Conservation (phyloP, 2,329 filamentous ascomycete species). For the Chaetomiaceae sp. region DNA sequence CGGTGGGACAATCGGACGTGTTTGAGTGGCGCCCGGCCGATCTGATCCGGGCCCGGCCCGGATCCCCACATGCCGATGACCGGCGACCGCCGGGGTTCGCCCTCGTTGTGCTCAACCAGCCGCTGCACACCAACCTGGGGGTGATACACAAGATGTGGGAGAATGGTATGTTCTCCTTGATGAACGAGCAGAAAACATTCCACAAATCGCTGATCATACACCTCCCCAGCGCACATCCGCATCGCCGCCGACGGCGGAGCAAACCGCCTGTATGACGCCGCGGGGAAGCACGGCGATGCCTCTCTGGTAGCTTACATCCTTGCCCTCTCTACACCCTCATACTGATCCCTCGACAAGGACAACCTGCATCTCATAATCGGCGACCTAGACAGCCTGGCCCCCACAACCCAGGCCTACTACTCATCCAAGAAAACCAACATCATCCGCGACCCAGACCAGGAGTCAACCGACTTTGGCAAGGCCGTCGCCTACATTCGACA, state of each 20-base stretch:
- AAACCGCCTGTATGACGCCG: constrained; percentile 60
- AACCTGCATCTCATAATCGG: constrained; percentile 73
- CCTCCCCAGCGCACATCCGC: constrained; percentile 52
- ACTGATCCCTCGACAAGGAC: constrained; percentile 36
- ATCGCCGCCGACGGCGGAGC: constrained; percentile 91
- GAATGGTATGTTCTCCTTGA: constrained; percentile 37
- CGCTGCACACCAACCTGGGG: constrained; percentile 38
- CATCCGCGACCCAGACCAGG: constrained; percentile 70
- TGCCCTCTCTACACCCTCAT: neutral
- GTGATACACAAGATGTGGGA: constrained; percentile 49
- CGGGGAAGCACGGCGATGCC: constrained; percentile 15
- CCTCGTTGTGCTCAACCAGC: constrained; percentile 51
- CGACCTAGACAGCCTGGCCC: constrained; percentile 79
- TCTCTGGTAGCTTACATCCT: constrained; percentile 35
- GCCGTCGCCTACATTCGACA: constrained; percentile 58
- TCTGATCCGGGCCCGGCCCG: constrained; percentile 4
- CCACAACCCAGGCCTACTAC: constrained; percentile 63
- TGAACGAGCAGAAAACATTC: too few relatives aligned
- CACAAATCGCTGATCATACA: neutral
- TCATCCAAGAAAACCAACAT: constrained; percentile 50
- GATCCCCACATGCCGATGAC: too few relatives aligned
- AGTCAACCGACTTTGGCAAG: constrained; percentile 90
- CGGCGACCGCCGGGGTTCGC: constrained; percentile 31
- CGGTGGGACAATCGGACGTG: neutral
- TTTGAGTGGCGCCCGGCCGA: constrained; percentile 21